Evolutionary conservation across 2,329 filamentous ascomycete genomes (phyloP).

Genomic region (Sporothrix humicola): DNA sequence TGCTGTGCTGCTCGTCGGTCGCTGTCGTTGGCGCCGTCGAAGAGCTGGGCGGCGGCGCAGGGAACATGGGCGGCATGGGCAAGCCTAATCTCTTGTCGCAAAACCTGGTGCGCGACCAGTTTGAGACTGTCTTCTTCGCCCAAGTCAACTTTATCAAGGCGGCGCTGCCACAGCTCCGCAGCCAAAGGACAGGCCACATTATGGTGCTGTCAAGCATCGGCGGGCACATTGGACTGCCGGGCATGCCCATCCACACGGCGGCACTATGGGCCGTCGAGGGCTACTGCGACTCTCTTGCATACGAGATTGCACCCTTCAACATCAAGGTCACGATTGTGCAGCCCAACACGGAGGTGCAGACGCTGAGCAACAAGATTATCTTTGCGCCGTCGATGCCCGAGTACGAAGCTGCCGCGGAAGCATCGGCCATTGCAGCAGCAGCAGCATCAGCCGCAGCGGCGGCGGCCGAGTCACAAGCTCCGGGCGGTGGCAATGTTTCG

Average conservation of each 20-base stretch:
- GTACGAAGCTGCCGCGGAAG: conserved; percentile 47
- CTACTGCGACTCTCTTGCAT: conserved; percentile 92
- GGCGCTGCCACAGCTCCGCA: conserved; percentile 76
- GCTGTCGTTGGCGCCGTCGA: conserved; percentile 90
- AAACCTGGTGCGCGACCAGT: conserved; percentile 85
- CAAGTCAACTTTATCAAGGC: conserved; percentile 96
- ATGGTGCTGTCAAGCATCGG: conserved; percentile 88
- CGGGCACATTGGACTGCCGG: conserved; percentile 90
- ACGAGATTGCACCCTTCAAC: conserved; percentile 96
- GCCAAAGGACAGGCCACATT: conserved; percentile 84
- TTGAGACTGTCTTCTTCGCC: conserved; percentile 93
- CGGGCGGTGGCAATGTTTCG: neutral
- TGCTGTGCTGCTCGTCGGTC: conserved; percentile 89
- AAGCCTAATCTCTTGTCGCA: conserved; percentile 58
- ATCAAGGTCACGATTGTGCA: conserved; percentile 96
- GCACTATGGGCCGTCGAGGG: conserved; percentile 95
- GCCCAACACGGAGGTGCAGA: conserved; percentile 89
- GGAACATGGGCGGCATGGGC: neutral
- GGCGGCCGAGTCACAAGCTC: neutral
- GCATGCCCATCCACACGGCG: conserved; percentile 87
- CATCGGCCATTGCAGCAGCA: conserved; percentile 67
- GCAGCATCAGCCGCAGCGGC: neutral
- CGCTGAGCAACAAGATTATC: conserved; percentile 84
- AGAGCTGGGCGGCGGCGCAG: conserved; percentile 64
- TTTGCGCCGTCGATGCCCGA: conserved; percentile 77